phyloP scores from a whole-genome alignment of 1,284 basidiomycete species.

The Heliocybe sulcata region DNA sequence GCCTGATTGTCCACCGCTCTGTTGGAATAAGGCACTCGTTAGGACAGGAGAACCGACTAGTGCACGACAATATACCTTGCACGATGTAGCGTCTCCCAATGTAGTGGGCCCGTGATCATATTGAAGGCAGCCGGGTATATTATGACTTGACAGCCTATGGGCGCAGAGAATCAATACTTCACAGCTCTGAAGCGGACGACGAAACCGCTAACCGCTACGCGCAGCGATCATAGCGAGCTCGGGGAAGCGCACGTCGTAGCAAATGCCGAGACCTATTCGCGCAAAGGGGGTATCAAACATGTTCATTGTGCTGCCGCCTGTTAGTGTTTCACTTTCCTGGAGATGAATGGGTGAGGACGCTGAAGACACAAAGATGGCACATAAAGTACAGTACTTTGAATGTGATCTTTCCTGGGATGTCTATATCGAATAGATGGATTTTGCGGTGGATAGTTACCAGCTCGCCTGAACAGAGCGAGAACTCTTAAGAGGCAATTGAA shows the following conservation, averaged over 20 bases:
- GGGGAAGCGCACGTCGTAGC: slow-evolving; percentile 92
- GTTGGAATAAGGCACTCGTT: neutral
- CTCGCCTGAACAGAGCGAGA: slow-evolving; percentile 43
- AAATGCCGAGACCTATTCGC: slow-evolving; percentile 86
- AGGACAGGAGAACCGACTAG: slow-evolving; percentile 47
- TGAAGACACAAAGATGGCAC: neutral
- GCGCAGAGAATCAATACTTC: neutral
- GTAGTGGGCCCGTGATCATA: slow-evolving; percentile 88
- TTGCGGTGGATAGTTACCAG: slow-evolving; percentile 90
- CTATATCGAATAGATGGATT: slow-evolving; percentile 96
- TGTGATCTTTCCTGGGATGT: slow-evolving; percentile 93
- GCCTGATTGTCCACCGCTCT: slow-evolving; percentile 97
- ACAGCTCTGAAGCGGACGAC: neutral
- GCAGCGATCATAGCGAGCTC: slow-evolving; percentile 92
- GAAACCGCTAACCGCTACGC: slow-evolving; percentile 54
- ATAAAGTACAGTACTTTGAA: slow-evolving; percentile 78
- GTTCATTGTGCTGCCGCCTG: slow-evolving; percentile 71
- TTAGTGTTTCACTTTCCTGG: slow-evolving; percentile 91
- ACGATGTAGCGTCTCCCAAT: slow-evolving; percentile 93
- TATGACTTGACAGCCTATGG: slow-evolving; percentile 77
- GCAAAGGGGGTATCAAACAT: slow-evolving; percentile 91
- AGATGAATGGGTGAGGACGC: neutral
- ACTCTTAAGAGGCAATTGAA: neutral
- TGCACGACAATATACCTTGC: too few relatives aligned
- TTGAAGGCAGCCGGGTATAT: slow-evolving; percentile 95